Base-by-base conservation (phyloP, 257 asterid species). In the Nicotiana tabacum region DNA sequence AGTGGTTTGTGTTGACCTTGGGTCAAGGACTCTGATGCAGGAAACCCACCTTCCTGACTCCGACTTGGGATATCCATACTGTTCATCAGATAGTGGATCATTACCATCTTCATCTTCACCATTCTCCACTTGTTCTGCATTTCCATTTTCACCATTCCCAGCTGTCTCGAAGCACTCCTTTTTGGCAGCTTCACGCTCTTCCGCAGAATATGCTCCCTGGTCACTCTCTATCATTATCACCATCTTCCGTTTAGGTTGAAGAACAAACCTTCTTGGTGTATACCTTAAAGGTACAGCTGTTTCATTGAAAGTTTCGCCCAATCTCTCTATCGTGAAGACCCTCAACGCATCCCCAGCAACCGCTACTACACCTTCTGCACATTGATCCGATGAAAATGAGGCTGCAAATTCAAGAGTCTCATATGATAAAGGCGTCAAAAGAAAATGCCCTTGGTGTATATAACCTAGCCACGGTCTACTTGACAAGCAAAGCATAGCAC, bases 401-500 rank as follows among this genome's bases (percentile, higher is more conserved):
- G 98, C 98, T 64, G 99, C 97, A 88, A 86, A 96, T 86, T 96
- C 99, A 80, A 96, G 98, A 82, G 94, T 92, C 86, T 96, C 98
- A 43, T 96, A 96, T 2, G 99, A 96, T 37, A 96, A 88, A 30
- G 98, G 99, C 39, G 99, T 96, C 83, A 96, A 89, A 67, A 96
- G 97, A 88, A 96, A 96, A 84, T 94, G 99, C 11, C 99, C 98
- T 84, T 93, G 98, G 90, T 96, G 99, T 83, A 96, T 96, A 84
- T 96, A 96, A 78, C 99, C 99, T 15, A 96, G 97, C 98, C 99
- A 96, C 58, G 99, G 98, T 86, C 98, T 92, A 89, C 98, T 94
- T 33, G 98, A 96, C 89, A 96, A 89, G 93, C 98, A 95, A 86
- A 96, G 97, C 98, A 95, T 96, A 21, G 99, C 98, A 80, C 88